These are phyloP conservation scores for Brassica hybrid DNA, from an alignment of 441 rosid species.

Conservation along the genomic window DNA sequence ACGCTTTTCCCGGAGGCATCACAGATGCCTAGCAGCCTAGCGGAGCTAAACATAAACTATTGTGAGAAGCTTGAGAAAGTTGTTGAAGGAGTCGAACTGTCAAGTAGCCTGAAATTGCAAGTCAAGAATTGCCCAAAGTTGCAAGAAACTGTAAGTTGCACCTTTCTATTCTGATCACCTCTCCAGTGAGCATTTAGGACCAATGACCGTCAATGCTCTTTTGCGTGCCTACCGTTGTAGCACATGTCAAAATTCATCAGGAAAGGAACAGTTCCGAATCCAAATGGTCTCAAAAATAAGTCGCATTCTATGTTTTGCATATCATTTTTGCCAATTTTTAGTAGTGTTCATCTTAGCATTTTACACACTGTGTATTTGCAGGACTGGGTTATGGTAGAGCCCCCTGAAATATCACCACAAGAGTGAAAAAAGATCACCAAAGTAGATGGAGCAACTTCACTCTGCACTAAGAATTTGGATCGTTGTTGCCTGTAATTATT, in stretches of 20 bases:
- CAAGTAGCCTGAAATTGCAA: slow-evolving; percentile 26
- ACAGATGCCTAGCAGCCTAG: slow-evolving; percentile 45
- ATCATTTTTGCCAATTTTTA: no score
- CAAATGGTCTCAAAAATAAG: background rate
- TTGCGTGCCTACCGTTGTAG: slow-evolving; percentile 15
- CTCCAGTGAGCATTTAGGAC: background rate
- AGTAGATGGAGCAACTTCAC: slow-evolving; percentile 20
- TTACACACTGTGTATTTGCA: slow-evolving; percentile 30
- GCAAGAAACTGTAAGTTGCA: slow-evolving; percentile 3
- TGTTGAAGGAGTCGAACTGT: slow-evolving; percentile 22
- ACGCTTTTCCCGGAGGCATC: slow-evolving; percentile 38
- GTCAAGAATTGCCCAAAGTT: slow-evolving; percentile 37
- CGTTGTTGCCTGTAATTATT: slow-evolving; percentile 6
- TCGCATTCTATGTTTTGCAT: slow-evolving; percentile 6
- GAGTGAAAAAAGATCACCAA: background rate
- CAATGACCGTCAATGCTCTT: background rate
- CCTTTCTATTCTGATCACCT: background rate
- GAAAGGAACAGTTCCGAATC: background rate
- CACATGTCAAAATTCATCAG: slow-evolving; percentile 6
- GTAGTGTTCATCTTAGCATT: slow-evolving; percentile 24
- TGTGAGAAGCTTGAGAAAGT: slow-evolving; percentile 52
- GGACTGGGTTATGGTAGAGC: slow-evolving; percentile 21
- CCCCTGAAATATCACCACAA: background rate
- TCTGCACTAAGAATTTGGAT: background rate
- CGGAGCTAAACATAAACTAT: slow-evolving; percentile 44